phyloP scores from a whole-genome alignment of 164 flowering plant genomes.

The Liquidambar formosana region DNA sequence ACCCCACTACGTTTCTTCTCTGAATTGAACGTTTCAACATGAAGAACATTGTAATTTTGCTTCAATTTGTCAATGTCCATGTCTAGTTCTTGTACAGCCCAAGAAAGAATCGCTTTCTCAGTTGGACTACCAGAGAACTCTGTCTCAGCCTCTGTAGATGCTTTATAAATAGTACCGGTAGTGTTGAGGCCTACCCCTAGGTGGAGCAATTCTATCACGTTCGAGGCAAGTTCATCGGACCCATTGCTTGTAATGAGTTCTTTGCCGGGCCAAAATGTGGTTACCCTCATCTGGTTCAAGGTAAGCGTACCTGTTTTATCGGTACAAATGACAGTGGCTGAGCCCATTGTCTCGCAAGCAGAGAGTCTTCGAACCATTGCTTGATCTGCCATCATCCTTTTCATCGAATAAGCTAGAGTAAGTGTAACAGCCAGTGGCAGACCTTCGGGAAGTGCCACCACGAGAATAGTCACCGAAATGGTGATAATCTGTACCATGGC shows the following conservation, averaged over 20 bases:
- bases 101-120: not conserved
- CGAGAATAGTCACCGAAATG: not conserved
- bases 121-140: not conserved
- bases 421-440: no score
- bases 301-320: no score
- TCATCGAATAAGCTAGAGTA: no score
- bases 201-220: not conserved
- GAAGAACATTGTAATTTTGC: not conserved
- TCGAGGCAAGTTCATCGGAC: not conserved
- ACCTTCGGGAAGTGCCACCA: no score
- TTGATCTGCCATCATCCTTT: no score
- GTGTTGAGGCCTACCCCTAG: no score
- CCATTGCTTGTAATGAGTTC: not conserved
- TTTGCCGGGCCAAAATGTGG: not conserved
- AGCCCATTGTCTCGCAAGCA: no score
- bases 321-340: no score
- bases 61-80: not conserved
- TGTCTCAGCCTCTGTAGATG: not conserved
- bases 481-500: not conserved
- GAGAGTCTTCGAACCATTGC: no score
- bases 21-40: not conserved
- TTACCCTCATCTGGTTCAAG: not conserved
- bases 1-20: no score
- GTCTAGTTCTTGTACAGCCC: no score
- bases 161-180: not conserved